Percentiles rank a stretch among this genome's conserved stretches.
Conservation (phyloP, 192 early-diverging fungal genomes). For the Coemansia nantahalensis region DNA sequence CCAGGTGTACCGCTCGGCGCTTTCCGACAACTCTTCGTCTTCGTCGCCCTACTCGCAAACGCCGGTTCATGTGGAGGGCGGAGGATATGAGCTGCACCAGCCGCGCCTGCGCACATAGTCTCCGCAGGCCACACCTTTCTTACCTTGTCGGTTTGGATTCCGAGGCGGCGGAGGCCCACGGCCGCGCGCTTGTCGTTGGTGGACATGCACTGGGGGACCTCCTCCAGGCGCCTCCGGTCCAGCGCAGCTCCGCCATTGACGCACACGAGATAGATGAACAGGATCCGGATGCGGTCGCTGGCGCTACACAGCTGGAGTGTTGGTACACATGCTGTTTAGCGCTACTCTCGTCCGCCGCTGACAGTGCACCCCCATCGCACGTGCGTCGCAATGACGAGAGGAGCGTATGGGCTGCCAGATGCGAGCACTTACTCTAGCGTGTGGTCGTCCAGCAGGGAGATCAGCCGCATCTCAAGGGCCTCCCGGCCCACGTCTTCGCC, state of each 20-base stretch:
- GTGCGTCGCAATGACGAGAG: too few species aligned
- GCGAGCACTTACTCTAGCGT: conserved; percentile 38
- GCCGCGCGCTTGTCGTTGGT: conserved; percentile 41
- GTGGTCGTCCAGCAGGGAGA: conserved; percentile 34
- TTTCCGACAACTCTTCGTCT: background rate
- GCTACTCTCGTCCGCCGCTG: too few species aligned
- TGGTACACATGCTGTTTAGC: too few species aligned
- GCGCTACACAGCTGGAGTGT: conserved; percentile 8
- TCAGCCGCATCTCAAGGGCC: conserved; percentile 32
- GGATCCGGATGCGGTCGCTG: conserved; percentile 35
- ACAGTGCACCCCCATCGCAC: too few species aligned
- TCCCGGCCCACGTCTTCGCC: conserved; percentile 14
- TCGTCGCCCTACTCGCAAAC: conserved; percentile 14
- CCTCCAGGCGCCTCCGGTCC: conserved; percentile 42
- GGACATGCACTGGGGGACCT: conserved; percentile 44
- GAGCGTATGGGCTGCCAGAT: too few species aligned
- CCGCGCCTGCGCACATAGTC: too few species aligned
- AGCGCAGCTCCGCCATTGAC: conserved; percentile 25
- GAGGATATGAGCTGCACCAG: too few species aligned
- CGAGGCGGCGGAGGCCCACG: conserved; percentile 29
- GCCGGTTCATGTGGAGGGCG: too few species aligned
- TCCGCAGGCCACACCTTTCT: too few species aligned
- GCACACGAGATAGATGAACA: conserved; percentile 44
- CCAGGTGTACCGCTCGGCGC: conserved; percentile 6
- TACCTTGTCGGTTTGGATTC: conserved; percentile 36